Percentiles rank a stretch among this genome's conserved stretches.
phyloP scores from a whole-genome alignment of 2,329 filamentous ascomycete genomes.

The Penicillium polonicum region DNA sequence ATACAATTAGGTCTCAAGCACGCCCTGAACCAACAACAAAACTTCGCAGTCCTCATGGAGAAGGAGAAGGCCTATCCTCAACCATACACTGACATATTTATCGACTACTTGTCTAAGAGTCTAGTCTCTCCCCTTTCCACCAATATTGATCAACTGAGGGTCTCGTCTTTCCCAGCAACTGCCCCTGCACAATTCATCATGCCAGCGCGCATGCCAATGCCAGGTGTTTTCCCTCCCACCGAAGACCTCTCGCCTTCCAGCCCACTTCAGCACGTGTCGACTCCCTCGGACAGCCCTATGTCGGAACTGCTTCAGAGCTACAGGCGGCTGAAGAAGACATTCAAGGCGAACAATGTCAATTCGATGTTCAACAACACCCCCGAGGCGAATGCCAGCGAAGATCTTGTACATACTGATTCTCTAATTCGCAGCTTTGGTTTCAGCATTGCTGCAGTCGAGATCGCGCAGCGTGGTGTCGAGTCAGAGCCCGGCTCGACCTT shows the following conservation, averaged over 20 bases:
- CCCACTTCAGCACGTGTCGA: constrained; percentile 33
- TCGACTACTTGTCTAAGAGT: constrained; percentile 51
- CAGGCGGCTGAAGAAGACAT: constrained; percentile 55
- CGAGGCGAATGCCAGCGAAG: constrained; percentile 44
- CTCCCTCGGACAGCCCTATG: constrained; percentile 35
- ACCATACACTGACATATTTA: constrained; percentile 50
- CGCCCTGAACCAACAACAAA: constrained; percentile 49
- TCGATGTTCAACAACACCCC: constrained; percentile 48
- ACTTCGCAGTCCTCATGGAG: constrained; percentile 44
- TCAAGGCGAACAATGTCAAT: constrained; percentile 51
- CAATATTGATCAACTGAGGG: constrained; percentile 37
- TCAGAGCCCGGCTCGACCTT: constrained; percentile 71
- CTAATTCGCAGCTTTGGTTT: constrained; percentile 63
- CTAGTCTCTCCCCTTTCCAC: constrained; percentile 52
- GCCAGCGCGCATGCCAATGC: constrained; percentile 36
- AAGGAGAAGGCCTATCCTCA: constrained; percentile 34
- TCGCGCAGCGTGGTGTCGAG: constrained; percentile 82
- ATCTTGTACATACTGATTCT: constrained; percentile 49
- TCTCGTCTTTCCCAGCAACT: constrained; percentile 29
- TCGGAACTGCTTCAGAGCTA: constrained; percentile 56
- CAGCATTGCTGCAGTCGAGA: constrained; percentile 85
- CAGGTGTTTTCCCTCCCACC: constrained; percentile 39
- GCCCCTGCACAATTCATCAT: constrained; percentile 27
- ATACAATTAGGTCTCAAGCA: constrained; percentile 59
- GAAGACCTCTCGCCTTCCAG: constrained; percentile 34